Evolutionary conservation across 148 eudicot species (phyloP).

Genomic region (Oxyria digyna): DNA sequence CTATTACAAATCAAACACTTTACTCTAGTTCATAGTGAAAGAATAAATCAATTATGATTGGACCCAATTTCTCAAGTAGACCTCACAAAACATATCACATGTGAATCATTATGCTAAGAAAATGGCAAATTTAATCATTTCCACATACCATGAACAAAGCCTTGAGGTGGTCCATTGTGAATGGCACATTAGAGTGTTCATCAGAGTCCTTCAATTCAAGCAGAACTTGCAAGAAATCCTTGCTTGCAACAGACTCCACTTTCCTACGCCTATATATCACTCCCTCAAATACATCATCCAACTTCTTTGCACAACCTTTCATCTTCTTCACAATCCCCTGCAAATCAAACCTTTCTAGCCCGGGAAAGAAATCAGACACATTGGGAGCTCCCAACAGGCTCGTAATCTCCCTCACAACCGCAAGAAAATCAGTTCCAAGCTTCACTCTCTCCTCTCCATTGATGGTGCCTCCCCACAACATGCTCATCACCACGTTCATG

Average conservation of each 20-base stretch:
- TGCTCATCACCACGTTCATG: conserved; percentile 49
- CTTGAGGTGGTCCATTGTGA: conserved; percentile 45
- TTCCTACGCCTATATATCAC: conserved; percentile 37
- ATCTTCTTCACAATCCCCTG: conserved; percentile 11
- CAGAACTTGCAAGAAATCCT: conserved; percentile 46
- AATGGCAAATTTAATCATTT: too few relatives aligned
- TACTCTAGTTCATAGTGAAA: too few relatives aligned
- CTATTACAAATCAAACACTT: too few relatives aligned
- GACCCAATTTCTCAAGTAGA: too few relatives aligned
- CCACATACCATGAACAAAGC: conserved; percentile 35
- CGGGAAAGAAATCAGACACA: conserved; percentile 3
- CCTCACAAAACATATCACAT: too few relatives aligned
- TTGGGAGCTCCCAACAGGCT: conserved; percentile 5
- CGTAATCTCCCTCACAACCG: conserved; percentile 22
- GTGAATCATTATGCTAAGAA: too few relatives aligned
- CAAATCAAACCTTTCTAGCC: neutral
- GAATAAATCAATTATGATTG: too few relatives aligned
- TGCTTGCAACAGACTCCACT: neutral
- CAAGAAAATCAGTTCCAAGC: conserved; percentile 41
- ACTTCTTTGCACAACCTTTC: neutral
- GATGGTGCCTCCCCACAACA: conserved; percentile 72
- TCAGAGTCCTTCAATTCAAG: conserved; percentile 38
- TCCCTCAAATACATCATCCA: conserved; percentile 11
- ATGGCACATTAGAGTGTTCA: conserved; percentile 20
- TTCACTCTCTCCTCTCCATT: conserved; percentile 32